Base-by-base conservation (phyloP, 2,329 filamentous ascomycete genomes). In the Arthrobotrys musiformis region DNA sequence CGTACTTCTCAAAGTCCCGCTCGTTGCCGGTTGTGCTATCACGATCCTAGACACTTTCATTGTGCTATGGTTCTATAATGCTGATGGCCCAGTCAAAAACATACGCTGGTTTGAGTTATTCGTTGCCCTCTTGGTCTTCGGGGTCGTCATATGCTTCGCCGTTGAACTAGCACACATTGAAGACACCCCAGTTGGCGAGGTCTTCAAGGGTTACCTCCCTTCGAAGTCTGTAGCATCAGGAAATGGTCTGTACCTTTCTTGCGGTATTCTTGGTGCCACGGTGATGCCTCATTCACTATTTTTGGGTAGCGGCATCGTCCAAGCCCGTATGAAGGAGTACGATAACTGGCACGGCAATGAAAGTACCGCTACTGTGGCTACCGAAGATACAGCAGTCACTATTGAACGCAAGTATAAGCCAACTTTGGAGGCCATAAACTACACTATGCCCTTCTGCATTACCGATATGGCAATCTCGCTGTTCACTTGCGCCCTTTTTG, bases 401-500 rank as follows among this genome's bases (percentile, higher is more conserved):
- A n/a, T 79, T 72, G 24, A 89, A 80, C 84, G 85, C 1, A 87
- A 88, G 73, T 95, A 94, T 82, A 85, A 89, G 4, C 92, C 92
- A 0, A 92, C 91, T 0, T 85, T 92, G 1, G 84, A 86, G 4
- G 92, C 92, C n/a, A 93, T 95, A 79, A 87, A 87, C 15, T 88
- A 89, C 80, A 93, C 90, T 78, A 87, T 94, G 81, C 91, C 89
- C 76, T 92, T 92, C 82, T 92, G 91, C 2, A 89, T 92, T 70
- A 84, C 87, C 19, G 92, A 95, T 82, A 85, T 94, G 8, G 85
- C 88, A 5, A 82, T 93, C 13, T 91, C 90, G 0, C 89, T 95
- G 37, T 93, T 93, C 82, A 93, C 91, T 0, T 94, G 94, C 82
- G 92, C 92, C 0, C 87, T 95, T 2, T 95, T 95, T 81, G 91